Base-by-base conservation (phyloP, 164 flowering plant genomes). In the Aristolochia contorta region DNA sequence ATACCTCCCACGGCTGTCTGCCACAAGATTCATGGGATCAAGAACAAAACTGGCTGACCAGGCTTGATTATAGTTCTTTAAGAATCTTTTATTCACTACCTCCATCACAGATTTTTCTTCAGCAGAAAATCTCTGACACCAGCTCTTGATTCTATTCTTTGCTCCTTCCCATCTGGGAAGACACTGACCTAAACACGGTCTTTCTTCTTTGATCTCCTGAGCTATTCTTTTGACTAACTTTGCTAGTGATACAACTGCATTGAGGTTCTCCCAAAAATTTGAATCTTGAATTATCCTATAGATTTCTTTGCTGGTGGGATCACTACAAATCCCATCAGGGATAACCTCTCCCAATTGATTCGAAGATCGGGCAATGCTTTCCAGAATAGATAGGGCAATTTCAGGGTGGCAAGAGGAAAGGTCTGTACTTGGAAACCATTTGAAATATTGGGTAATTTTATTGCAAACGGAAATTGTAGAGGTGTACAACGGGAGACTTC, bases 11-110 rank as follows among this genome's bases (percentile, higher is more conserved):
- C 77, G 66, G n/a, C 68, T 61, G 59, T 80, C 84, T 73, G 72
- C 75, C 16, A 72, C 69, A 66, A 84, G 70, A 64, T 82, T 67
- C 1, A 76, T 66, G 0, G 90, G 89, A 62, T 82, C 87, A n/a
- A 82, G 80, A 52, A 82, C 65, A 58, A 72, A 82, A 45, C 85
- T 84, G n/a, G 84, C 81, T n/a, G 87, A 65, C 90, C 86, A 82
- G 6, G 87, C 81, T 16, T 82, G 87, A 32, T 84, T 86, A 59
- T 84, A 84, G 68, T 80, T 84, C 61, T 79, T 71, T 0, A 25
- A 58, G 57, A 71, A 67, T 51, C 67, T 60, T 50, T 62, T 56
- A 63, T 56, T 59, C 63, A 72, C 75, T 58, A 72, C 53, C 46
- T 72, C 65, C 71, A 67, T 63, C 22, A 72, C 71, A 21, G 69